phyloP scores from a whole-genome alignment of 345 rosid species.

The Lepidium aucheri region DNA sequence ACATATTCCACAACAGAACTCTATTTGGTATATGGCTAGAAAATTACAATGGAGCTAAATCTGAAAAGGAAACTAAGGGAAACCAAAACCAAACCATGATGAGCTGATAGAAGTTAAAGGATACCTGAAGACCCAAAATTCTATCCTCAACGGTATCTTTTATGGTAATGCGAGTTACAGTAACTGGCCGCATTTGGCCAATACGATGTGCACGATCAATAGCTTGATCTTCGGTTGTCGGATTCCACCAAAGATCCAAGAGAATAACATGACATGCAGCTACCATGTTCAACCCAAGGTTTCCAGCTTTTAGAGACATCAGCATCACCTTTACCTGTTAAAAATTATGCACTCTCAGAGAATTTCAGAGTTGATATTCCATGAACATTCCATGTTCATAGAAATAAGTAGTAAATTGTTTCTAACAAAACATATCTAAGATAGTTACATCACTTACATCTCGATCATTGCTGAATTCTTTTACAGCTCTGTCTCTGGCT shows the following conservation, averaged over 20 bases:
- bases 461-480: slow-evolving; percentile 68
- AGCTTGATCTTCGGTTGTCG: slow-evolving; percentile 84
- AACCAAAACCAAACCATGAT: not conserved
- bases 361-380: not conserved
- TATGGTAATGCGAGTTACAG: slow-evolving; percentile 78
- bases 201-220: slow-evolving; percentile 96
- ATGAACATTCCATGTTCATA: too few species aligned
- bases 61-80: not conserved
- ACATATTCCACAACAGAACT: not conserved
- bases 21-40: not conserved
- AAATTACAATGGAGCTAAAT: not conserved
- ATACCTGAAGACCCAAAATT: slow-evolving; percentile 80
- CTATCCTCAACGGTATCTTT: slow-evolving; percentile 80
- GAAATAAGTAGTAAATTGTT: too few species aligned
- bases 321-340: slow-evolving; percentile 71
- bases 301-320: slow-evolving; percentile 95
- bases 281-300: slow-evolving; percentile 90
- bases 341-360: not conserved
- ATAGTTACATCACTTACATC: slow-evolving; percentile 37
- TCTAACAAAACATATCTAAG: too few species aligned
- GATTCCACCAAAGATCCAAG: slow-evolving; percentile 98
- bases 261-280: slow-evolving; percentile 93
- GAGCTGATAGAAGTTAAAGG: not conserved
- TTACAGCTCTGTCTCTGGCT: slow-evolving; percentile 80
- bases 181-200: slow-evolving; percentile 91